A percentile compares a stretch with the other conserved stretches of the same genome.
These are phyloP conservation scores for Nymphaea colorata DNA, from an alignment of 164 flowering plant genomes.

Conservation along the genomic window DNA sequence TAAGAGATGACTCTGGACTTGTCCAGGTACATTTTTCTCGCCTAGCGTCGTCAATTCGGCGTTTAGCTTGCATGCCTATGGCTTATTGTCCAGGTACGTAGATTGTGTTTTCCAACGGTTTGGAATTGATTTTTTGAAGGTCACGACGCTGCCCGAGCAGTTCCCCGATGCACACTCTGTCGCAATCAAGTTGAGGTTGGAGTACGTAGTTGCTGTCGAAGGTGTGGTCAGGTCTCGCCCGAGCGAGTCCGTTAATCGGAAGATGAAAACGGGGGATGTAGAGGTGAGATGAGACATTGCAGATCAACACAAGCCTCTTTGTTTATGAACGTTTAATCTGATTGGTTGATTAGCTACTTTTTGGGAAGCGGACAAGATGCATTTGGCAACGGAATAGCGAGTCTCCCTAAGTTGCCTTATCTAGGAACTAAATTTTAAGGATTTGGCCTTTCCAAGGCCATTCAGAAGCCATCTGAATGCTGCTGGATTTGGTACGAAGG, in stretches of 20 bases:
- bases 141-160: constrained; percentile 70
- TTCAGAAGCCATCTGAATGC: no score
- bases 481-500: no score
- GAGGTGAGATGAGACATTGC: constrained; percentile 37
- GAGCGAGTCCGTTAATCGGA: constrained; percentile 54
- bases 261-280: constrained; percentile 76
- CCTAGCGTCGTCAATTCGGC: no score
- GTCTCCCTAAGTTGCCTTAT: no score
- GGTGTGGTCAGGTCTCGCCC: constrained; percentile 79
- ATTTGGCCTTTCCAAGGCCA: no score
- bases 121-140: constrained; percentile 18
- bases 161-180: constrained; percentile 67
- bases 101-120: neutral
- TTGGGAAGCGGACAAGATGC: no score
- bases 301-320: no score
- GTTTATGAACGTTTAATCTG: no score
- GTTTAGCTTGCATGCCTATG: neutral
- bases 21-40: constrained; percentile 41
- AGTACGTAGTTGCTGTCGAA: constrained; percentile 76
- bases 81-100: neutral
- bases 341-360: no score
- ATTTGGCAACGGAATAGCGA: no score
- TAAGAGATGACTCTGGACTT: constrained; percentile 81
- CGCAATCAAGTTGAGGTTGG: constrained; percentile 67
- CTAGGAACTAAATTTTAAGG: no score